These are phyloP conservation scores for Xylaria palmicola DNA, from an alignment of 495 filamentous ascomycete species.

Conservation along the genomic window DNA sequence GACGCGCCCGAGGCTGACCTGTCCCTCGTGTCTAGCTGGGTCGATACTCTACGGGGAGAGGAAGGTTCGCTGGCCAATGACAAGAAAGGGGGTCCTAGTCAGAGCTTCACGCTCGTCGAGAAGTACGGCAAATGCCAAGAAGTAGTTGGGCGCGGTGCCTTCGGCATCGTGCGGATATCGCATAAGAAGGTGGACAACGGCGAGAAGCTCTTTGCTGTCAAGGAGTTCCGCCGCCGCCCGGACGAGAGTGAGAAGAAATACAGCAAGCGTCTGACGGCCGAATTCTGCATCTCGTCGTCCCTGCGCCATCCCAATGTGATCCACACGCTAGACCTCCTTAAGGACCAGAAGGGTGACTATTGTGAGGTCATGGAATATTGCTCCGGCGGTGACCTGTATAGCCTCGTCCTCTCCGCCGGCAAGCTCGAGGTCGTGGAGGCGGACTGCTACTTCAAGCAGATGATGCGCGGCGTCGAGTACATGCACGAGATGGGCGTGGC, in stretches of 20 bases:
- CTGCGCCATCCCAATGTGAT: slow-evolving; percentile 98
- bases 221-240: slow-evolving; percentile 93
- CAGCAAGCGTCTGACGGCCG: slow-evolving; percentile 94
- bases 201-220: slow-evolving; percentile 95
- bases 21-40: slow-evolving; percentile 92
- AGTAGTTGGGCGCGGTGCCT: slow-evolving; percentile 94
- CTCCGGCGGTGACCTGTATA: slow-evolving; percentile 95
- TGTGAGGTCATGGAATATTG: slow-evolving; percentile 99
- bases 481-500: slow-evolving; percentile 99
- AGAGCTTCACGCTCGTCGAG: slow-evolving; percentile 81
- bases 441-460: slow-evolving; percentile 98
- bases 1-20: slow-evolving; percentile 76
- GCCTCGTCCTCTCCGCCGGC: slow-evolving; percentile 84
- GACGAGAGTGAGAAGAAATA: slow-evolving; percentile 96
- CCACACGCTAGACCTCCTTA: slow-evolving; percentile 90
- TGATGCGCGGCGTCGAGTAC: slow-evolving; percentile 99
- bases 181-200: slow-evolving; percentile 90
- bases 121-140: slow-evolving; percentile 99
- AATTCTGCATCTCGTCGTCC: slow-evolving; percentile 98
- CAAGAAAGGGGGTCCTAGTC: slow-evolving; percentile 72
- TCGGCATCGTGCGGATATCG: slow-evolving; percentile 97
- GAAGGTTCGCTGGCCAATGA: slow-evolving; percentile 68
- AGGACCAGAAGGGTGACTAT: slow-evolving; percentile 96
- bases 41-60: slow-evolving; percentile 88
- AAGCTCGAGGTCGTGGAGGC: slow-evolving; percentile 92